Percentiles rank a stretch among this genome's conserved stretches.
These are phyloP conservation scores for Wickerhamiella azymoides DNA, from an alignment of 805 yeast genomes.

Conservation along the genomic window DNA sequence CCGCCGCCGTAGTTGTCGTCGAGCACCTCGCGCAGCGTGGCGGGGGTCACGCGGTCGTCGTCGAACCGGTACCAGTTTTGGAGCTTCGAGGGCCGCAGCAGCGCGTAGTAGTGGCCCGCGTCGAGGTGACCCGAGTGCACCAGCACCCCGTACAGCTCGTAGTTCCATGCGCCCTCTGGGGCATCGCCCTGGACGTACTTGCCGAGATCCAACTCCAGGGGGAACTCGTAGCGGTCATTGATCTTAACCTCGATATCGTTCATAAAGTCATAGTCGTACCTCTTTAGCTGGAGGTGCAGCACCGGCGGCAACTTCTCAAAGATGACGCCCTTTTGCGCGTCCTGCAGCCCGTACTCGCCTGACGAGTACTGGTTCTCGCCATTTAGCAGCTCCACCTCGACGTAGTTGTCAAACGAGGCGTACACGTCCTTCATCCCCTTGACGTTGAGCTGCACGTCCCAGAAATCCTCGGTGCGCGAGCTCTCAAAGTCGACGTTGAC, in stretches of 20 bases:
- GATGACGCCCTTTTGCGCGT: constrained; percentile 91
- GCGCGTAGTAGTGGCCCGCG: constrained; percentile 91
- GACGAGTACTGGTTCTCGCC: constrained; percentile 97
- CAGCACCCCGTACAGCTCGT: constrained; percentile 80
- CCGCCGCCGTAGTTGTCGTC: constrained; percentile 87
- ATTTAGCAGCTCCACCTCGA: constrained; percentile 73
- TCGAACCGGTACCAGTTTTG: constrained; percentile 84
- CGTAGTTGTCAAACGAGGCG: constrained; percentile 71
- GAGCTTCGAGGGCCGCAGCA: constrained; percentile 64
- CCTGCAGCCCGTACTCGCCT: constrained; percentile 78
- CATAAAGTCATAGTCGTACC: constrained; percentile 89
- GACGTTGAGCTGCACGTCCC: constrained; percentile 96
- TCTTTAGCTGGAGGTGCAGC: constrained; percentile 77
- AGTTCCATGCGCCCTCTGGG: constrained; percentile 50
- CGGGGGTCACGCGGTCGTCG: constrained; percentile 87
- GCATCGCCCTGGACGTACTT: constrained; percentile 50
- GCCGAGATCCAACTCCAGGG: constrained; percentile 63
- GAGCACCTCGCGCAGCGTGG: constrained; percentile 70
- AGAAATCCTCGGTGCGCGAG: constrained; percentile 81
- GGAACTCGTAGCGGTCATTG: constrained; percentile 84
- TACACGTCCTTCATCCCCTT: constrained; percentile 60
- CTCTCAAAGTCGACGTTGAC: constrained; percentile 87
- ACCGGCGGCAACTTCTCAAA: constrained; percentile 87
- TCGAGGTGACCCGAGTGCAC: constrained; percentile 95
- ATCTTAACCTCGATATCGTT: constrained; percentile 79